Percentiles rank a stretch among this genome's conserved stretches.
Evolutionary conservation across 164 flowering plant species (phyloP).

Genomic region (Liquidambar formosana): DNA sequence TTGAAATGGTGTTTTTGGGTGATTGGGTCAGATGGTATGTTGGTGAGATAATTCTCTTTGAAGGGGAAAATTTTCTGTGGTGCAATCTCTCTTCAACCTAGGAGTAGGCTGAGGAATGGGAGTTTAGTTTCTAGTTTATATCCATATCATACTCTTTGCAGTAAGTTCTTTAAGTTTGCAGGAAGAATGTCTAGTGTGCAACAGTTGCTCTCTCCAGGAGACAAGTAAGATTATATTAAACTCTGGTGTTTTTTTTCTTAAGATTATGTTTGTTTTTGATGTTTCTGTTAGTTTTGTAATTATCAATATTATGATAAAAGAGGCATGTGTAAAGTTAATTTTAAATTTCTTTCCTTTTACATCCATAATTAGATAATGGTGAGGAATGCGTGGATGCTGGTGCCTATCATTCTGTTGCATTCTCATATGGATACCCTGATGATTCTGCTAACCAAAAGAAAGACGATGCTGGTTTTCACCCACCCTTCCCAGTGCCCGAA

Average conservation of each 20-base stretch:
- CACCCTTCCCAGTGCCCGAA: conserved; percentile 88
- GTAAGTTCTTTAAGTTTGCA: conserved; percentile 49
- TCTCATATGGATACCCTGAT: conserved; percentile 68
- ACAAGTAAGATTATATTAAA: conserved; percentile 59
- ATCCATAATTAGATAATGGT: conserved; percentile 44
- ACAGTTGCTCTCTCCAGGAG: conserved; percentile 44
- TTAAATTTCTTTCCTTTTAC: conserved; percentile 17
- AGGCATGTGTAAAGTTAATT: conserved; percentile 1
- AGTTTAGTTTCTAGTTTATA: conserved; percentile 10
- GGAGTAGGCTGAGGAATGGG: conserved; percentile 6
- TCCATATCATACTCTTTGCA: conserved; percentile 21
- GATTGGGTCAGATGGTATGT: not conserved
- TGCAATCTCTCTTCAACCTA: not conserved
- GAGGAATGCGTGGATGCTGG: conserved; percentile 26
- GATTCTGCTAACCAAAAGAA: conserved; percentile 36
- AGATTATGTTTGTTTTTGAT: conserved; percentile 1
- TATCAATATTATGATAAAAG: not conserved
- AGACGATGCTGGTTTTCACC: conserved; percentile 50
- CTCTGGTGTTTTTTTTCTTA: conserved; percentile 12
- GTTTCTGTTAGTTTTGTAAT: conserved; percentile 2
- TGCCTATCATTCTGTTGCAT: conserved; percentile 60
- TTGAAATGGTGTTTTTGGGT: not conserved
- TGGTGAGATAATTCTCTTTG: not conserved
- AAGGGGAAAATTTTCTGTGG: not conserved
- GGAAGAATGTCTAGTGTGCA: conserved; percentile 50